phyloP scores from a whole-genome alignment of 2,329 filamentous ascomycete genomes.

The Colletotrichum sp. region DNA sequence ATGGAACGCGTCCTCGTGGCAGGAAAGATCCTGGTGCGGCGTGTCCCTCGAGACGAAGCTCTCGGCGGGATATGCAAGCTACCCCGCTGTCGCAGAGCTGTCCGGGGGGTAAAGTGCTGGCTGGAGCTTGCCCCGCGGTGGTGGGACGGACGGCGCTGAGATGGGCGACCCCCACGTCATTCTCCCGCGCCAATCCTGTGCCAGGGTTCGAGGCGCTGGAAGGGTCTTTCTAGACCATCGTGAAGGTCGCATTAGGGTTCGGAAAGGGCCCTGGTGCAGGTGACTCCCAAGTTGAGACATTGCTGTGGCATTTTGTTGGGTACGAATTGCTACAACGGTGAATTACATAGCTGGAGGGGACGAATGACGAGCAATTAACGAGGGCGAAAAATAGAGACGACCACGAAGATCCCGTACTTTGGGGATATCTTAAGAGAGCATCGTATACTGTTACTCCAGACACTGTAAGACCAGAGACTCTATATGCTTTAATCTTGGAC shows the following conservation, averaged over 20 bases:
- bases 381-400: background rate
- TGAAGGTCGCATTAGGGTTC: background rate
- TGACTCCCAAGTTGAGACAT: background rate
- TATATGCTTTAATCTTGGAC: background rate
- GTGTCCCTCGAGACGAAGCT: background rate
- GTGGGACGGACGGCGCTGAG: background rate
- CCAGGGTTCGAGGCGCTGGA: background rate
- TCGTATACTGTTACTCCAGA: background rate
- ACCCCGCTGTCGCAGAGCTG: slow-evolving; percentile 10
- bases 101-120: background rate
- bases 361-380: background rate
- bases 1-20: slow-evolving; percentile 10
- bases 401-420: background rate
- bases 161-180: slow-evolving; percentile 12
- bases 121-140: slow-evolving; percentile 11
- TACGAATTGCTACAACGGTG: background rate
- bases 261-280: background rate
- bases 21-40: background rate
- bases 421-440: background rate
- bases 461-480: background rate
- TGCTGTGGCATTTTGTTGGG: background rate
- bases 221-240: background rate
- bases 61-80: background rate
- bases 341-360: background rate
- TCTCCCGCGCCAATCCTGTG: slow-evolving; percentile 17